Evolutionary conservation across 257 asterid species (phyloP), one percentile per base, ranked within the genome.

Genomic region (Linderniella brevidens): DNA sequence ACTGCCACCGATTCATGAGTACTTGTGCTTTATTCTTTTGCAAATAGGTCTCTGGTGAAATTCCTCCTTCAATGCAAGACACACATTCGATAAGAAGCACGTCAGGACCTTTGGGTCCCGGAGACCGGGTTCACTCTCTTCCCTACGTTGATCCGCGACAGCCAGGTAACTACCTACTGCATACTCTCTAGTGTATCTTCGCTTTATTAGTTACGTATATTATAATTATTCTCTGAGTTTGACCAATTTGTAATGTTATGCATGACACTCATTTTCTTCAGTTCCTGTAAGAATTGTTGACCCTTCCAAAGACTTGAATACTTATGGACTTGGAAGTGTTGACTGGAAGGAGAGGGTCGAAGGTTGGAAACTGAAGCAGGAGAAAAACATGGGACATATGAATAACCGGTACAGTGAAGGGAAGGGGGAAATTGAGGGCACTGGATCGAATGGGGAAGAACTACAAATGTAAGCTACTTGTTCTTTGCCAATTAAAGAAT

Each of bases 261-360:
- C 61, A n/a, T 37, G 7, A 55, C n/a, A n/a, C n/a, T n/a, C n/a
- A n/a, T n/a, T 58, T 46, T 53, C 13, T 67, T 59, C 68, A 80
- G 93, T 80, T 58, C 88, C 93, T 54, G 93, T 83, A 38, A 68
- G 94, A 66, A 77, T 80, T 56, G 88, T 83, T 52, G 94, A 83
- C 53, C 94, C 94, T 58, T 74, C 90, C 13, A 82, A 79, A 66
- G 94, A 82, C 64, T 76, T 82, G 70, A 79, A 76, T 66, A 63
- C 94, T 17, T 82, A 82, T 57, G 94, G 94, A 40, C 92, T 82
- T 46, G 87, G 92, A 58, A 74, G 58, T 64, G 92, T 82, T 52
- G 94, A 82, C 80, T 82, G 94, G 94, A 82, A 82, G 66, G 94
- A 82, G 69, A 71, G 92, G 53, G 94, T 82, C 25, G 92, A 82